phyloP scores from a whole-genome alignment of 176 grass and related monocot genomes.

The Miscanthus lutarioriparius region DNA sequence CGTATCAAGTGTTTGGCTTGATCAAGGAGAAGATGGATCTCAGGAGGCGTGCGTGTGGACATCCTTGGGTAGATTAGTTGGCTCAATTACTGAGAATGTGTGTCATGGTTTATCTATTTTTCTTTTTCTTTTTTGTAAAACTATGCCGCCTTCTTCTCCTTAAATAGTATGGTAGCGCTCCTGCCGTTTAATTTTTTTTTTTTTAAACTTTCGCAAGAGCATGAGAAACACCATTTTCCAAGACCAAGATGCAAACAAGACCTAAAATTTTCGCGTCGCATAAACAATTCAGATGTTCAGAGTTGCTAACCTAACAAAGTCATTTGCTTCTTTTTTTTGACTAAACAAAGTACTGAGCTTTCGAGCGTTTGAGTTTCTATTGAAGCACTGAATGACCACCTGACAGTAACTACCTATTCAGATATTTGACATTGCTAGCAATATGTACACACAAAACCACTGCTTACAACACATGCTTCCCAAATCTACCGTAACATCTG shows the following conservation, averaged over 20 bases:
- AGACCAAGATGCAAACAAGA: neutral
- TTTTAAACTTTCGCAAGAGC: neutral
- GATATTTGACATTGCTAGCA: conserved; percentile 11
- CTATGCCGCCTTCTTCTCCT: too few species aligned
- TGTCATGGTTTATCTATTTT: too few species aligned
- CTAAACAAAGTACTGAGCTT: neutral
- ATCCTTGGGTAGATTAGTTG: too few species aligned
- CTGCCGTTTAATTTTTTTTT: too few species aligned
- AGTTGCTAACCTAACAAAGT: conserved; percentile 34
- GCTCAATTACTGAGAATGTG: too few species aligned
- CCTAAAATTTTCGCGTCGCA: neutral
- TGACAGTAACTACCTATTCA: conserved; percentile 16
- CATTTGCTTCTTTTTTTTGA: neutral
- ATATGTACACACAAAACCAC: conserved; percentile 32
- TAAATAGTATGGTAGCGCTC: too few species aligned
- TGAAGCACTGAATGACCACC: neutral
- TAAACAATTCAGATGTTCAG: neutral
- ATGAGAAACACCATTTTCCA: neutral
- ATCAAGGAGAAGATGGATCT: too few species aligned
- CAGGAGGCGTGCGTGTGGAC: too few species aligned
- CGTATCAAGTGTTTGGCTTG: too few species aligned
- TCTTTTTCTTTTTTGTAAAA: too few species aligned
- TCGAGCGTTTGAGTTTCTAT: neutral
- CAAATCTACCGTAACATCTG: neutral
- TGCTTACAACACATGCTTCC: neutral